Evolutionary conservation across 2,329 filamentous ascomycete genomes (phyloP).

Genomic region (Cladosporium phlei): DNA sequence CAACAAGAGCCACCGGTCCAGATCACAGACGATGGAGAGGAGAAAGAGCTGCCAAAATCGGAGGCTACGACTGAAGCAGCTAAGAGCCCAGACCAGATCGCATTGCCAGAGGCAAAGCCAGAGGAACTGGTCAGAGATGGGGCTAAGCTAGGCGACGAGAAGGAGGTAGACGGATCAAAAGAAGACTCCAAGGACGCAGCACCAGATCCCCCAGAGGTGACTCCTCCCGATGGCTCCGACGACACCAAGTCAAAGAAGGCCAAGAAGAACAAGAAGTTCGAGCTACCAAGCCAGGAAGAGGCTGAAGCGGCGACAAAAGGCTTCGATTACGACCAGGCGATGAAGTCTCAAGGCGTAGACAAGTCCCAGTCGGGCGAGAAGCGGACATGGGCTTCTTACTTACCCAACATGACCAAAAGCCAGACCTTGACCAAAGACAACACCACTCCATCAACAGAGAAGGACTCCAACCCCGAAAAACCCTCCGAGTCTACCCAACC

Average conservation of each 20-base stretch:
- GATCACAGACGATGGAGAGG: constrained; percentile 31
- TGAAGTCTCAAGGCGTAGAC: not conserved
- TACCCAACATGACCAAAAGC: constrained; percentile 22
- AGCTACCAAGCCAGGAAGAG: constrained; percentile 33
- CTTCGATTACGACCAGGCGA: constrained; percentile 16
- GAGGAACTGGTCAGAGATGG: constrained; percentile 34
- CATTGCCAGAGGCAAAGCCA: constrained; percentile 27
- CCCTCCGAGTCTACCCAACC: not conserved
- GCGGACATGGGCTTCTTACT: constrained; percentile 33
- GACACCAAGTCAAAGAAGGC: constrained; percentile 25
- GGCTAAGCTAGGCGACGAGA: constrained; percentile 19
- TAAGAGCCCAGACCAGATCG: constrained; percentile 20
- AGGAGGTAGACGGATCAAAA: constrained; percentile 20
- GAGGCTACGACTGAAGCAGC: constrained; percentile 21
- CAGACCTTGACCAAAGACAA: constrained; percentile 2
- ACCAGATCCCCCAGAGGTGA: constrained; percentile 23
- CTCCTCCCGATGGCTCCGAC: constrained; percentile 19
- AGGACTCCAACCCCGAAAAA: not conserved
- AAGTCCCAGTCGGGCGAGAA: constrained; percentile 29
- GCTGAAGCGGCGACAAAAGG: constrained; percentile 30
- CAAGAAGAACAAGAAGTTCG: constrained; percentile 27
- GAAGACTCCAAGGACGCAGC: constrained; percentile 18
- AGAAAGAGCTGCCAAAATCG: constrained; percentile 27
- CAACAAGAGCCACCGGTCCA: constrained; percentile 21
- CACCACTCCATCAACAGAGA: not conserved